Percentiles rank a stretch among this genome's conserved stretches.
Evolutionary conservation across 169 alveolate genomes (phyloP).

Genomic region (Besnoitia besnoiti): DNA sequence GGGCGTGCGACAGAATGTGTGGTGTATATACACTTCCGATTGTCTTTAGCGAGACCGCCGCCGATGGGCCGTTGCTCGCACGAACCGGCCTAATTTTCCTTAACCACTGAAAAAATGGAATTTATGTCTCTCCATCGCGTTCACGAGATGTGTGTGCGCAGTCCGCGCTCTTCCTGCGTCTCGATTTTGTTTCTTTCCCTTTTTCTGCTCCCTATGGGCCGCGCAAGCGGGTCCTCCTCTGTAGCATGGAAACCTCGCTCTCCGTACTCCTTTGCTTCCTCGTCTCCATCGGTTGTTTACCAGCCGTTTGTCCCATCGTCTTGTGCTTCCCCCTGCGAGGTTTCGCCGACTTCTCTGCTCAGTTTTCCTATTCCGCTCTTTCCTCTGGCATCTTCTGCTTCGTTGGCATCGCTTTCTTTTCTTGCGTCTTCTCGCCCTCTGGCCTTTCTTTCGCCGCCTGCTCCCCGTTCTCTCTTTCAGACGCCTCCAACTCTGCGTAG

Average conservation of each 20-base stretch:
- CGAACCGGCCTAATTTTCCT: too few species aligned
- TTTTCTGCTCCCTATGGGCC: background rate
- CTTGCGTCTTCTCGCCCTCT: background rate
- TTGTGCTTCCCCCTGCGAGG: too few species aligned
- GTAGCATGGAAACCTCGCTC: background rate
- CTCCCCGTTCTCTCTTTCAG: too few species aligned
- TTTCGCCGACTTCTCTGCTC: too few species aligned
- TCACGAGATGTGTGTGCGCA: too few species aligned
- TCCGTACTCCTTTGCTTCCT: background rate
- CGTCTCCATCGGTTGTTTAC: too few species aligned
- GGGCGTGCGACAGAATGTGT: too few species aligned
- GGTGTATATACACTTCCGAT: too few species aligned
- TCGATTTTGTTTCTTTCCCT: background rate
- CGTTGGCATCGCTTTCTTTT: background rate
- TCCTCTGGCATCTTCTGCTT: background rate
- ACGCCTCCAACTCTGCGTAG: too few species aligned
- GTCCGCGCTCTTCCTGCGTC: background rate
- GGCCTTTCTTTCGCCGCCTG: background rate
- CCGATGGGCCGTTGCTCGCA: too few species aligned
- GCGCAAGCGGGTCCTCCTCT: background rate
- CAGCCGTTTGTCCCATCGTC: too few species aligned
- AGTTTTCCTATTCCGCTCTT: background rate
- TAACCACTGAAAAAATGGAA: background rate
- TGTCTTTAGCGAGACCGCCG: too few species aligned
- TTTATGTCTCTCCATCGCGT: background rate